phyloP scores from a whole-genome alignment of 441 rosid species.

The Kokia cookei region DNA sequence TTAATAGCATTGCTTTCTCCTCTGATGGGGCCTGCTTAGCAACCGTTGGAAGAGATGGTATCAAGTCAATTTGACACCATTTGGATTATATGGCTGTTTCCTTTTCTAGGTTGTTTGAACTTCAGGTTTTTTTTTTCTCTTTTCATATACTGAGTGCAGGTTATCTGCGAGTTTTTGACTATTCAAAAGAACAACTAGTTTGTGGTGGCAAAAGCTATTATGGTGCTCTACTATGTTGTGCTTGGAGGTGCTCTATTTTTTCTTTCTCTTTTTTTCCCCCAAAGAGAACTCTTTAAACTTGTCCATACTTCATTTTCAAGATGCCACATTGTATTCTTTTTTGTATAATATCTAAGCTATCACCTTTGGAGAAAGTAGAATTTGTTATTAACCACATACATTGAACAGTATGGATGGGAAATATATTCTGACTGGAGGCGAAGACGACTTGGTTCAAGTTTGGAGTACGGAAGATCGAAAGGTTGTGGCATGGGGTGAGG shows the following conservation, averaged over 20 bases:
- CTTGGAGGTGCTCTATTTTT: constrained; percentile 74
- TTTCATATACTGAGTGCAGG: constrained; percentile 35
- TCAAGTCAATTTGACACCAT: not conserved
- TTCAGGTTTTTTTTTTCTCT: constrained; percentile 1
- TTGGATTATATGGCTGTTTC: not conserved
- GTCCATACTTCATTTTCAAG: not conserved
- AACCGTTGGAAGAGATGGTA: constrained; percentile 99
- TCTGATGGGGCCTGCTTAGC: constrained; percentile 77
- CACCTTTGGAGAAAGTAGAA: constrained; percentile 4
- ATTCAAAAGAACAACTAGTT: constrained; percentile 72
- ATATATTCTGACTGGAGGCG: constrained; percentile 96
- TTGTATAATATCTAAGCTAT: not conserved
- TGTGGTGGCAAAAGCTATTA: constrained; percentile 98
- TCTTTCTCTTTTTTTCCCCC: not conserved
- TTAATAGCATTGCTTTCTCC: constrained; percentile 85
- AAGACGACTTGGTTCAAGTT: constrained; percentile 97
- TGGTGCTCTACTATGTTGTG: constrained; percentile 87
- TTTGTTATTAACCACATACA: constrained; percentile 16
- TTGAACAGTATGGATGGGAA: constrained; percentile 86
- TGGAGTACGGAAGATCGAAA: constrained; percentile 99
- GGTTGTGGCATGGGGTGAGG: constrained; percentile 99
- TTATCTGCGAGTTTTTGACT: constrained; percentile 78
- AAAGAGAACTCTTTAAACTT: not conserved
- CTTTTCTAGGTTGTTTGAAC: constrained; percentile 12
- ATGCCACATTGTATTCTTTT: not conserved